Percentiles rank a stretch among this genome's conserved stretches.
Conservation (phyloP, 2,329 filamentous ascomycete genomes). For the Stachybotrys echinatus region DNA sequence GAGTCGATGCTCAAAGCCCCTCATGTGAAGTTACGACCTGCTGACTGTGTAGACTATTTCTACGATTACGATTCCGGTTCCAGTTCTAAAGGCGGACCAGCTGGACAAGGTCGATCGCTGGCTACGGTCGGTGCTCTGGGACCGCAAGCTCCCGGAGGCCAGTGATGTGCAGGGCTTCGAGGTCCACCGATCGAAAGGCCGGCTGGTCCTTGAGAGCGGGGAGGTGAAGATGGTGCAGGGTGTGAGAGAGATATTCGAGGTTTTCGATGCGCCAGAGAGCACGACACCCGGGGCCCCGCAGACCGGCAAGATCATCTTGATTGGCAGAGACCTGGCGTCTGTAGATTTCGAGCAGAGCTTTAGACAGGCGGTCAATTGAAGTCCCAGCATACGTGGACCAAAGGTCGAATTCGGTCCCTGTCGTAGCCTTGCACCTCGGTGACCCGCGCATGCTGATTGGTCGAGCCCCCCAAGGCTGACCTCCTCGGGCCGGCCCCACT, state of each 20-base stretch:
- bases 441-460: conserved; percentile 15
- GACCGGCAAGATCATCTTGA: conserved; percentile 57
- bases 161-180: conserved; percentile 52
- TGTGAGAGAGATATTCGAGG: conserved; percentile 89
- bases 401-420: too few relatives aligned
- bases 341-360: conserved; percentile 47
- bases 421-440: conserved; percentile 2
- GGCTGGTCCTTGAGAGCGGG: conserved; percentile 61
- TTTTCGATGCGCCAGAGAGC: conserved; percentile 56
- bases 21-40: not conserved
- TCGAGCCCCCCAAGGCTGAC: conserved; percentile 4
- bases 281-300: conserved; percentile 19
- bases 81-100: conserved; percentile 50
- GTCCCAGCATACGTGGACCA: too few relatives aligned
- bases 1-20: conserved; percentile 23
- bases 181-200: conserved; percentile 83
- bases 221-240: conserved; percentile 77
- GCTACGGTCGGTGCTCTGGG: conserved; percentile 82
- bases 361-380: conserved; percentile 16
- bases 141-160: conserved; percentile 53
- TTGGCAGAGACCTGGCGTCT: conserved; percentile 50
- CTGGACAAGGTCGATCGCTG: conserved; percentile 68
- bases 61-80: conserved; percentile 68
- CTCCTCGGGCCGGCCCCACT: conserved; percentile 32
- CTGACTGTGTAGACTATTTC: conserved; percentile 64